Evolutionary conservation across 129 eudicot genomes (phyloP), one percentile per base, ranked within the genome.

Genomic region (Flaveria sonorensis): DNA sequence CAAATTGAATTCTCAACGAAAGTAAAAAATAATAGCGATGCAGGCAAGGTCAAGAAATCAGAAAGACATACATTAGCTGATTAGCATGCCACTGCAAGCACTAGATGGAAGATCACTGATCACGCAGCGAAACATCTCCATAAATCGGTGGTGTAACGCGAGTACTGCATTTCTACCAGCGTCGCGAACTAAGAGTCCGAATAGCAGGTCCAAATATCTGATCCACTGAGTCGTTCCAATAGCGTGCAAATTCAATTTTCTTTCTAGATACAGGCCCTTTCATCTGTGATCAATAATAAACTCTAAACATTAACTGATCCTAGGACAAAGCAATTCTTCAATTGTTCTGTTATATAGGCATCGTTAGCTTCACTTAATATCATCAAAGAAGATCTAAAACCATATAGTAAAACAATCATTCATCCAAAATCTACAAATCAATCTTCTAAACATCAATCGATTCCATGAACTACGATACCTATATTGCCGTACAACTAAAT

Each of bases 81-180:
- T 75, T 8, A 10, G 47, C 47, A 77, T 30, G 36, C 36, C 48
- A 78, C 28, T 64, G 64, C 48, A 66, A 23, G 78, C 32, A 52
- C 2, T 64, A 59, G 53, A 46, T 72, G 9, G 30, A 30, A 30
- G 36, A 30, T 30, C 36, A 30, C 36, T 43, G 47, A 8, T 43
- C 47, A 43, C 47, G 47, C 2, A 43, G 47, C 9, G 2, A 6
- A 43, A 43, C 83, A 21, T 85, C 79, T 81, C 68, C 83, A 77
- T 90, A 92, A 70, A 90, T 88, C 15, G 88, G 83, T 77, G 77
- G 85, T 87, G 87, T 90, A 92, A 90, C 32, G 32, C 32, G 32
- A 28, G 32, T 2, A 28, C 5, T 3, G 32, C 32, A 28, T 28
- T 2, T 28, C 32, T 2, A 28, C 4, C 32, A 28, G 3, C 5